Percentiles rank a stretch among this genome's conserved stretches.
Conservation (phyloP, 1,284 basidiomycete genomes). For the Rhodofomes roseus region DNA sequence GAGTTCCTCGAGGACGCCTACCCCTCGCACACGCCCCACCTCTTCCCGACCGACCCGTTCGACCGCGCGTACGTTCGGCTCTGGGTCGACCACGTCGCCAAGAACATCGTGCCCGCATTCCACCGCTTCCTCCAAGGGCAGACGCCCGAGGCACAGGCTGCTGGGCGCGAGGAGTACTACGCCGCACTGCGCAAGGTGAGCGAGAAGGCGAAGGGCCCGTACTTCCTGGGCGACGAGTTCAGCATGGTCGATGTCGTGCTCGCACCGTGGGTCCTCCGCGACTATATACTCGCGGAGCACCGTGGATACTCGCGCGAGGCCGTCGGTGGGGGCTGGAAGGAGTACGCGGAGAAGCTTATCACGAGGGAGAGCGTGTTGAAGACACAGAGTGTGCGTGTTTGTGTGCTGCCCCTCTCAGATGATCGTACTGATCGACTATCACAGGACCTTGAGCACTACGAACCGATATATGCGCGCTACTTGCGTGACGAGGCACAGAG, state of each 20-base stretch:
- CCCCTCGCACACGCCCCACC: conserved; percentile 37
- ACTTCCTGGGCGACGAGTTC: conserved; percentile 54
- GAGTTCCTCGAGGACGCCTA: conserved; percentile 61
- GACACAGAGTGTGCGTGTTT: conserved; percentile 45
- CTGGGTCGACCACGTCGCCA: conserved; percentile 51
- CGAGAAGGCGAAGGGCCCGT: conserved; percentile 50
- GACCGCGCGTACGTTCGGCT: conserved; percentile 46
- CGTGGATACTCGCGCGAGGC: conserved; percentile 45
- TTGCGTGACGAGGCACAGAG: conserved; percentile 56
- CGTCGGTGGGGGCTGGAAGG: conserved; percentile 43
- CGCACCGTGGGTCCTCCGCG: conserved; percentile 55
- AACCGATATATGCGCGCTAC: conserved; percentile 51
- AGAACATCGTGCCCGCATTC: conserved; percentile 48
- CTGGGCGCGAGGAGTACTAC: conserved; percentile 41
- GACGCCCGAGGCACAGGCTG: conserved; percentile 44
- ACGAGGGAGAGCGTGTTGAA: conserved; percentile 44
- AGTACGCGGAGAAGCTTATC: conserved; percentile 41
- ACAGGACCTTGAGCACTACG: conserved; percentile 47
- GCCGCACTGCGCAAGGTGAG: conserved; percentile 43
- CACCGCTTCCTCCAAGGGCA: conserved; percentile 54
- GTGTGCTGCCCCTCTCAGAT: conserved; percentile 36
- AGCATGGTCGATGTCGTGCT: conserved; percentile 54
- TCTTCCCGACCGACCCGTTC: conserved; percentile 48
- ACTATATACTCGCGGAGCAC: conserved; percentile 44
- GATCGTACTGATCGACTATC: not conserved